Conservation (phyloP, 2,329 filamentous ascomycete species). For the Claviceps sp. region DNA sequence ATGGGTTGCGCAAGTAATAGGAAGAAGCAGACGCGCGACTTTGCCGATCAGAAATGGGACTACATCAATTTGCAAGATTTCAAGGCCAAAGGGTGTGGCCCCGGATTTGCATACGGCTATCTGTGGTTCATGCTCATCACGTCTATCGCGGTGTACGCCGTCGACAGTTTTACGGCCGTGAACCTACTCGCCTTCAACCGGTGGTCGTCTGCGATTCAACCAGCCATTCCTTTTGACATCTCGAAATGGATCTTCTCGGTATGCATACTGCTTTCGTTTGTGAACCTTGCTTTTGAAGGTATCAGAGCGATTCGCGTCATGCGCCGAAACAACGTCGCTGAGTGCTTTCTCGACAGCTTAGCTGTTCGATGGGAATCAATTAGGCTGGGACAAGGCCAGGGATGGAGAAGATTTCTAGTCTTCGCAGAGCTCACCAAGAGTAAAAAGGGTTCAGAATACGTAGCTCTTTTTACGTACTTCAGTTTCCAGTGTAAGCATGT, state of each 20-base stretch:
- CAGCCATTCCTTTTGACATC: conserved; percentile 60
- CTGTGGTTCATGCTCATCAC: conserved; percentile 69
- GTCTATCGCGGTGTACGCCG: conserved; percentile 71
- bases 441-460: conserved; percentile 79
- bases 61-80: conserved; percentile 73
- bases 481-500: conserved; percentile 44
- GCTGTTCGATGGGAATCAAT: conserved; percentile 76
- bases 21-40: conserved; percentile 49
- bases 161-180: conserved; percentile 87
- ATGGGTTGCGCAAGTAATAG: conserved; percentile 56
- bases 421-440: conserved; percentile 84
- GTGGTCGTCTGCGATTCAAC: conserved; percentile 76
- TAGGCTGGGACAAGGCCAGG: conserved; percentile 58
- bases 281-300: conserved; percentile 70
- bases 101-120: conserved; percentile 69
- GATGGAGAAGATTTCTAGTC: conserved; percentile 83
- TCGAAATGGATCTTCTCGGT: conserved; percentile 92
- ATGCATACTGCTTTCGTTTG: conserved; percentile 82
- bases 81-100: conserved; percentile 65
- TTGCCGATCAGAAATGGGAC: conserved; percentile 85
- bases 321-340: conserved; percentile 70
- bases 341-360: conserved; percentile 80
- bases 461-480: conserved; percentile 86
- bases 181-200: conserved; percentile 79
- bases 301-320: conserved; percentile 70